Conservation (phyloP, 371 early-diverging fungal genomes). For the Blakeslea trispora region DNA sequence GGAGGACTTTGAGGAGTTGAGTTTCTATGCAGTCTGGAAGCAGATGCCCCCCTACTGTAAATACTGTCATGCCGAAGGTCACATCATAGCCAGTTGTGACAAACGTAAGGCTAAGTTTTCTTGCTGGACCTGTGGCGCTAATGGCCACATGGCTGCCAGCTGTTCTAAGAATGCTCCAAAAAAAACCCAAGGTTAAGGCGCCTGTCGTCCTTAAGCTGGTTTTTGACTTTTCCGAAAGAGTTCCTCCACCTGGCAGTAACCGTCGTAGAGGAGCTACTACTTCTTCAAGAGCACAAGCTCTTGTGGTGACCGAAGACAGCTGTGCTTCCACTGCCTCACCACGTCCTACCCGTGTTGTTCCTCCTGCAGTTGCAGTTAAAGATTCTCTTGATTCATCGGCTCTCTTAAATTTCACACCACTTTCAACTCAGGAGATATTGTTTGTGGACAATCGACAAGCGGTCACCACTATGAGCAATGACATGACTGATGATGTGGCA, state of each 20-base stretch:
- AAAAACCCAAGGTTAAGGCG: background rate
- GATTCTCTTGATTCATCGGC: too few relatives aligned
- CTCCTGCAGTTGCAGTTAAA: too few relatives aligned
- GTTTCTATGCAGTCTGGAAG: slow-evolving; percentile 5
- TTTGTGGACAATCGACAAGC: background rate
- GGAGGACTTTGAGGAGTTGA: background rate
- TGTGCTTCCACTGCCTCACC: too few relatives aligned
- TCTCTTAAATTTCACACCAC: background rate
- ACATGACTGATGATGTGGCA: background rate
- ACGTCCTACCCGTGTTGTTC: too few relatives aligned
- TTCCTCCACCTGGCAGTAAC: background rate
- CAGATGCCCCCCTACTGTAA: background rate
- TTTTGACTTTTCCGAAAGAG: too few relatives aligned
- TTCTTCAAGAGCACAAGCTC: background rate
- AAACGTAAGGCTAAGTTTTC: background rate
- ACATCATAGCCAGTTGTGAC: background rate
- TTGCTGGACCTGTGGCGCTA: background rate
- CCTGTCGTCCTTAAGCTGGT: background rate
- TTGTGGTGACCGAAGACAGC: too few relatives aligned
- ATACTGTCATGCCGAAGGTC: slow-evolving; percentile 6
- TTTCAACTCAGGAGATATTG: background rate
- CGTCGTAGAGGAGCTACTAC: background rate
- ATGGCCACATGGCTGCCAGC: background rate
- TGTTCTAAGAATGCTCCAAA: background rate
- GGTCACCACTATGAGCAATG: background rate